Conservation (phyloP, 768 basidiomycete genomes). For the Pisolithus tinctorius region DNA sequence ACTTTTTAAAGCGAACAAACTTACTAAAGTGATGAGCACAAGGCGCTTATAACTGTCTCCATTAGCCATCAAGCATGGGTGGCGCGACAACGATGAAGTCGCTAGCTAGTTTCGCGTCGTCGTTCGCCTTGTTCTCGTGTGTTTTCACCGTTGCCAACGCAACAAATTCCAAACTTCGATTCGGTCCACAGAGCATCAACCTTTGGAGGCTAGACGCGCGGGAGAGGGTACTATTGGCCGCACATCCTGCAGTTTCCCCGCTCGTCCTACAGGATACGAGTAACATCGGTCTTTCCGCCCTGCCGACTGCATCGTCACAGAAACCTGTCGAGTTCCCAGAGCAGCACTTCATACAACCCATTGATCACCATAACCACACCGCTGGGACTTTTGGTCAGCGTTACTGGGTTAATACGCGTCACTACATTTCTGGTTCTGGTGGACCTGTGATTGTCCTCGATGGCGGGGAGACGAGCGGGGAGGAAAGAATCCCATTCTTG, state of each 20-base stretch:
- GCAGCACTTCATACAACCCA: constrained; percentile 74
- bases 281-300: constrained; percentile 6
- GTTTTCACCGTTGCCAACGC: constrained; percentile 5
- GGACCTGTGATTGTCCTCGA: constrained; percentile 89
- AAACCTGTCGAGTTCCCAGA: constrained; percentile 39
- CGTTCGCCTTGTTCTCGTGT: constrained; percentile 7
- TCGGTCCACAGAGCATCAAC: constrained; percentile 59
- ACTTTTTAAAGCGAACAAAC: too few species aligned
- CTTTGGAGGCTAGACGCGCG: constrained; percentile 46
- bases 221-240: constrained; percentile 10
- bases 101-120: constrained; percentile 5
- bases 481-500: constrained; percentile 45
- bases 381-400: constrained; percentile 73
- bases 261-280: constrained; percentile 18
- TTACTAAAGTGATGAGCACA: too few species aligned
- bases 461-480: constrained; percentile 89
- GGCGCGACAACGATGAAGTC: constrained; percentile 11
- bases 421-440: constrained; percentile 63
- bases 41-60: too few species aligned
- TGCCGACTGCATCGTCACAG: neutral
- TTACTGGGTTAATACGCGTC: constrained; percentile 85
- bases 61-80: too few species aligned
- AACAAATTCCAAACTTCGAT: constrained; percentile 6
- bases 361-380: constrained; percentile 69
- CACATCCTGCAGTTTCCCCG: constrained; percentile 8